Evolutionary conservation across 768 basidiomycete species (phyloP).

Genomic region (Austroboletus eburneus): DNA sequence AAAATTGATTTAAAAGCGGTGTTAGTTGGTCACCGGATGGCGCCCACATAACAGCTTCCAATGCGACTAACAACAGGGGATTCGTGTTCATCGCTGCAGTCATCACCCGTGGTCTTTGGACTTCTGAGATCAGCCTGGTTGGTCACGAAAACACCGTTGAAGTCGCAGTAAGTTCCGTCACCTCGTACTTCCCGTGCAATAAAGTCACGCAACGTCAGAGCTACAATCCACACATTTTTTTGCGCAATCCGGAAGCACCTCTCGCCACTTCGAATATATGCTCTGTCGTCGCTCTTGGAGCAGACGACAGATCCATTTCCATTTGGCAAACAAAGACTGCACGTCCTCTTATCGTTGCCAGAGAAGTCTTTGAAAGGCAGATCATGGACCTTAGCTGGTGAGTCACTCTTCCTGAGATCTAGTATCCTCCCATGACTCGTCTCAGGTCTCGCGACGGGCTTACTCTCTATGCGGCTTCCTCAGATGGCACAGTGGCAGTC

Average conservation of each 20-base stretch:
- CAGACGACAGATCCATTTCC: conserved; percentile 89
- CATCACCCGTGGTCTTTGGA: conserved; percentile 86
- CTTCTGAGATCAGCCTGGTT: conserved; percentile 88
- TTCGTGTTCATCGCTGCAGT: conserved; percentile 98
- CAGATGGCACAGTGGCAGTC: conserved; percentile 90
- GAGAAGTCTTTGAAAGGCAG: conserved; percentile 91
- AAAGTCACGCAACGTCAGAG: conserved; percentile 9
- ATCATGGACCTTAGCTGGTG: conserved; percentile 96
- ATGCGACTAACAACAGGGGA: conserved; percentile 93
- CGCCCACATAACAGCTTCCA: conserved; percentile 96
- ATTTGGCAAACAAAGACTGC: conserved; percentile 95
- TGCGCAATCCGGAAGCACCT: conserved; percentile 64
- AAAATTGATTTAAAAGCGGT: neutral
- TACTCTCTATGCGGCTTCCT: conserved; percentile 90
- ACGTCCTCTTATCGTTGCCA: conserved; percentile 86
- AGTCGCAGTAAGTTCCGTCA: conserved; percentile 65
- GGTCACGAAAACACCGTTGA: conserved; percentile 98
- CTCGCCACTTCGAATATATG: conserved; percentile 81
- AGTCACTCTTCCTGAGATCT: conserved; percentile 19
- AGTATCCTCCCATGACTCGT: conserved; percentile 5
- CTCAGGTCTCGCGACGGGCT: conserved; percentile 88
- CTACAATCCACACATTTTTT: conserved; percentile 96
- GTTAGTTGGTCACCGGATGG: conserved; percentile 97
- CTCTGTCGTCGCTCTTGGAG: conserved; percentile 89
- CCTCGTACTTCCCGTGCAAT: neutral